phyloP scores from a whole-genome alignment of 2,329 filamentous ascomycete species.

The Fusarium domesticum region DNA sequence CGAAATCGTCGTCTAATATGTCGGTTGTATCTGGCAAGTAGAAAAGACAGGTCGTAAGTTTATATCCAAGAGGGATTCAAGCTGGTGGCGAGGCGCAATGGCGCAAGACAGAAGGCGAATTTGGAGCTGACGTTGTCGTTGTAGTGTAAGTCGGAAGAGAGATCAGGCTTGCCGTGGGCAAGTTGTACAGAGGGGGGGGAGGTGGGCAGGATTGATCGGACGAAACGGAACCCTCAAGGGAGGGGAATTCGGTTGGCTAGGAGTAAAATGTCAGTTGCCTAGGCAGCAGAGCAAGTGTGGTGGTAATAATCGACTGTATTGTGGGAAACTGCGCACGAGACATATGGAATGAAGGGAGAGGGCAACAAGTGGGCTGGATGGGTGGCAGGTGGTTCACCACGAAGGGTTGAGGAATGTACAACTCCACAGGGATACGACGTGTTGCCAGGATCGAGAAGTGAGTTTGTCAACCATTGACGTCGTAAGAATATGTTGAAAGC shows the following conservation, averaged over 20 bases:
- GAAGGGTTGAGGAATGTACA: slow-evolving; percentile 23
- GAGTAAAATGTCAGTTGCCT: slow-evolving; percentile 22
- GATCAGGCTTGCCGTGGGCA: slow-evolving; percentile 2
- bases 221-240: slow-evolving; percentile 10
- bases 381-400: slow-evolving; percentile 4
- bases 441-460: slow-evolving; percentile 2
- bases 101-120: background rate
- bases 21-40: slow-evolving; percentile 2
- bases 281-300: slow-evolving; percentile 5
- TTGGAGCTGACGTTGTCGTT: background rate
- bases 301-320: slow-evolving; percentile 18
- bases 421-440: slow-evolving; percentile 14
- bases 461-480: background rate
- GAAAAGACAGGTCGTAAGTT: background rate
- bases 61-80: slow-evolving; percentile 23
- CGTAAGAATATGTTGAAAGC: background rate
- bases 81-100: slow-evolving; percentile 1
- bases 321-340: slow-evolving; percentile 20
- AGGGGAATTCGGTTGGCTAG: slow-evolving; percentile 20
- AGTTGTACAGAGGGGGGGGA: slow-evolving; percentile 1
- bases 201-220: slow-evolving; percentile 6
- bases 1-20: slow-evolving; percentile 14
- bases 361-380: slow-evolving; percentile 14
- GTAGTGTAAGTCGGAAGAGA: slow-evolving; percentile 20
- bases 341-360: slow-evolving; percentile 30